Conservation (phyloP, 2,329 filamentous ascomycete genomes). For the Tothia fuscella region DNA sequence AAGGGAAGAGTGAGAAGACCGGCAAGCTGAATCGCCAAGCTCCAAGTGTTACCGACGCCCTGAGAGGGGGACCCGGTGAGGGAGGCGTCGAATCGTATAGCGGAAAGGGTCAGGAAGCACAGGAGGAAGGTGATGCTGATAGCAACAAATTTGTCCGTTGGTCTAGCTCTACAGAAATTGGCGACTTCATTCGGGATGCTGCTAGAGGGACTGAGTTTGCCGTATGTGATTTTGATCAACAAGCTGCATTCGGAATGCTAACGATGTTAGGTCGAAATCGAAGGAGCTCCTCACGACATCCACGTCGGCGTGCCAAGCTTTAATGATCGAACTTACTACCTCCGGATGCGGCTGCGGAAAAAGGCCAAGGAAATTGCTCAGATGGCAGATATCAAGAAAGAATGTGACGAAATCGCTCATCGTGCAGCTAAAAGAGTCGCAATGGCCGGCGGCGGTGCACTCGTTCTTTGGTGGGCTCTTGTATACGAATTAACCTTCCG, state of each 20-base stretch:
- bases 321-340: conserved; percentile 79
- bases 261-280: conserved; percentile 75
- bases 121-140: conserved; percentile 22
- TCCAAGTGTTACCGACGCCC: conserved; percentile 4
- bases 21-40: conserved; percentile 26
- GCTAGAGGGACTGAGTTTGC: conserved; percentile 75
- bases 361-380: conserved; percentile 55
- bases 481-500: conserved; percentile 59
- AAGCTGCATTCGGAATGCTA: no score
- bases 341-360: conserved; percentile 63
- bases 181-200: conserved; percentile 87
- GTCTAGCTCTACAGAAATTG: conserved; percentile 80
- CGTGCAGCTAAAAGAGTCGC: conserved; percentile 67
- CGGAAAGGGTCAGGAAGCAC: conserved; percentile 52
- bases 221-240: no score
- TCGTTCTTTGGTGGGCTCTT: conserved; percentile 68
- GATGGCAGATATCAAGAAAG: conserved; percentile 62
- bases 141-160: conserved; percentile 64
- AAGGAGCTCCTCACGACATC: conserved; percentile 56
- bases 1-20: conserved; percentile 17
- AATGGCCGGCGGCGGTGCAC: conserved; percentile 61
- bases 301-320: conserved; percentile 76
- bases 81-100: conserved; percentile 59
- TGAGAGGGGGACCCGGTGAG: conserved; percentile 39
- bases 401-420: conserved; percentile 71